phyloP scores from a whole-genome alignment of 1,139 yeast genomes.

The Pichia terricola region DNA sequence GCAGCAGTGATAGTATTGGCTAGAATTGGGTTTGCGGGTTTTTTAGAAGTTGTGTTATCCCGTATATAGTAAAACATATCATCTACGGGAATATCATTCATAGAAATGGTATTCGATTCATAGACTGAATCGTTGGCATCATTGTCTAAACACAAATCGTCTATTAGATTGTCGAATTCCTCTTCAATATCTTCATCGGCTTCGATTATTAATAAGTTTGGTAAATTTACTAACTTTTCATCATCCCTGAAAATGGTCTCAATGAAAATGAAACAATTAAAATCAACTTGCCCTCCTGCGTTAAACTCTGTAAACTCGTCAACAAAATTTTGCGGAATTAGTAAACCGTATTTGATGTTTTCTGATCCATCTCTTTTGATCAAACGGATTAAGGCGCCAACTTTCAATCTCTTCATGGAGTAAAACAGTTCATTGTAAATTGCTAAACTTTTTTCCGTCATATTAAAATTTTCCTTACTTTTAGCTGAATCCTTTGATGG shows the following conservation, averaged over 20 bases:
- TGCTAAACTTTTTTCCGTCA: constrained; percentile 28
- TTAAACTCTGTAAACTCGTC: constrained; percentile 5
- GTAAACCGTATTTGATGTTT: constrained; percentile 42
- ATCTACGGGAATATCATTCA: constrained; percentile 5
- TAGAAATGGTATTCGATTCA: constrained; percentile 2
- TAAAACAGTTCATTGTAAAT: constrained; percentile 48
- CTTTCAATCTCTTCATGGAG: constrained; percentile 38
- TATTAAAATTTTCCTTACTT: no score
- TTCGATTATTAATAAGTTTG: constrained; percentile 34
- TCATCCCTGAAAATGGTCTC: constrained; percentile 78
- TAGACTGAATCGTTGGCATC: background rate
- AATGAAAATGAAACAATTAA: constrained; percentile 29
- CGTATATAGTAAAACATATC: constrained; percentile 5
- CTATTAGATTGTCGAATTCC: constrained; percentile 33
- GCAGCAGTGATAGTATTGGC: background rate
- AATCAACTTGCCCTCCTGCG: constrained; percentile 5
- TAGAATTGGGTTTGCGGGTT: background rate
- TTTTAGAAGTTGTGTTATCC: background rate
- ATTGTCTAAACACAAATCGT: constrained; percentile 29
- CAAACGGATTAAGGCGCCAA: constrained; percentile 53
- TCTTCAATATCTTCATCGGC: constrained; percentile 26
- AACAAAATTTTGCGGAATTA: constrained; percentile 35
- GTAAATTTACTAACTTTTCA: constrained; percentile 54
- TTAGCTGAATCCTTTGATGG: constrained; percentile 9
- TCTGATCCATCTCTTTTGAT: constrained; percentile 41